Conservation (phyloP, 78 protist genomes). For the Dictyostelium citrinum region DNA sequence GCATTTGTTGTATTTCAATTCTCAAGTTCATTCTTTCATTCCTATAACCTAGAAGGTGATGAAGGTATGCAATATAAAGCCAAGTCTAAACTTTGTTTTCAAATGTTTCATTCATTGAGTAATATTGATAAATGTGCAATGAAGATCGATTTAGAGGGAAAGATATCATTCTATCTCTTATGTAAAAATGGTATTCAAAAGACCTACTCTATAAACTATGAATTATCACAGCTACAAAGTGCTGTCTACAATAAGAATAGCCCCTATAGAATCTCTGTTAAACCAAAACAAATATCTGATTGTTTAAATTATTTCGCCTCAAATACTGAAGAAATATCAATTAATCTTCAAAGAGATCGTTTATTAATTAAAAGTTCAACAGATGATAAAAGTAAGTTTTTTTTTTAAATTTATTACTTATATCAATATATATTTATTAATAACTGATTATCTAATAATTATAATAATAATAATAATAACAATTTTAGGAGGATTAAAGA, state of each 20-base stretch:
- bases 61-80: background rate
- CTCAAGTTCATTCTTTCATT: background rate
- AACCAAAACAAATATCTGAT: slow-evolving; percentile 24
- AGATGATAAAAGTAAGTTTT: slow-evolving; percentile 36
- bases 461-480: too few relatives aligned
- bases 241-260: background rate
- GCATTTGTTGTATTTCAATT: slow-evolving; percentile 12
- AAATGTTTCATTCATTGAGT: slow-evolving; percentile 29
- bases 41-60: background rate
- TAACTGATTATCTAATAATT: too few relatives aligned
- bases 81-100: slow-evolving; percentile 31
- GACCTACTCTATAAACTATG: slow-evolving; percentile 15
- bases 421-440: background rate
- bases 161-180: background rate
- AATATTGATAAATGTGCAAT: slow-evolving; percentile 42
- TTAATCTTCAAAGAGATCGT: slow-evolving; percentile 13
- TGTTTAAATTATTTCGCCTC: background rate
- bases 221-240: background rate
- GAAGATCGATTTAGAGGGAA: background rate
- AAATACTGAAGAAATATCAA: slow-evolving; percentile 22
- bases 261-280: background rate
- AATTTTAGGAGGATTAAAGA: background rate
- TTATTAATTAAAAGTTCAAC: background rate
- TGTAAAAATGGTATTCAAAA: slow-evolving; percentile 41
- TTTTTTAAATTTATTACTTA: background rate